Evolutionary conservation across 2,329 filamentous ascomycete genomes (phyloP), one percentile per base, ranked within the genome.

Genomic region (Uncinocarpus reesii): DNA sequence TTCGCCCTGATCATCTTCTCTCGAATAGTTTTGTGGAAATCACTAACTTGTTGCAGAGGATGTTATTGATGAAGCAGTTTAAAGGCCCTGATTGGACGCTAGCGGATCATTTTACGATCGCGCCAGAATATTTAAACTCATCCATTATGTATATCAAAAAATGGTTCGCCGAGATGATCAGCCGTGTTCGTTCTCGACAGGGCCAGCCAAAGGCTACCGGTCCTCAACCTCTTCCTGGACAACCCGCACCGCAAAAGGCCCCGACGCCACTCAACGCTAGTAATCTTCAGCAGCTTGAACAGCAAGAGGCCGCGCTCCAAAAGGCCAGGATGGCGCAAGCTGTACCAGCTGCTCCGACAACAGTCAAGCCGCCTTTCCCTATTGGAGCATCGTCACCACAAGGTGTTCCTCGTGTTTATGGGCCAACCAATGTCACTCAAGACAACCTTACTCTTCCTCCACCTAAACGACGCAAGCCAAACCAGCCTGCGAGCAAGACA

Each of bases 391-490:
- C 71, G 21, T 76, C 75, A 41, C 77, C 77, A 13, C 71, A 75
- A 47, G 77, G 78, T 20, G 70, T 78, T 49, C 77, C 78, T 7
- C 72, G 73, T 52, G 76, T 75, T 44, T 76, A 78, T 48, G 69
- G 69, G 7, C 67, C 69, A 16, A 71, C 70, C 16, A 68, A 71
- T 42, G 68, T 80, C 42, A 76, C 72, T 3, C 70, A 72, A 8
- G 74, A 77, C 43, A 75, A 79, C 53, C 68, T 82, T 40, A 74
- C 77, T 40, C 62, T 81, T 20, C 78, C 78, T 15, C 69, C 73
- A 2, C 67, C 69, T 48, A 81, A 80, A 66, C 76, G 71, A 57
- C 69, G 71, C 46, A 79, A 77, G 65, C 68, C 75, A 52, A 72
- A 71, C 45, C 69, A 73, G 45, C 60, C 67, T 52, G 53, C 55